Conservation (phyloP, 176 grass and related monocot genomes). For the Paspalum vaginatum region DNA sequence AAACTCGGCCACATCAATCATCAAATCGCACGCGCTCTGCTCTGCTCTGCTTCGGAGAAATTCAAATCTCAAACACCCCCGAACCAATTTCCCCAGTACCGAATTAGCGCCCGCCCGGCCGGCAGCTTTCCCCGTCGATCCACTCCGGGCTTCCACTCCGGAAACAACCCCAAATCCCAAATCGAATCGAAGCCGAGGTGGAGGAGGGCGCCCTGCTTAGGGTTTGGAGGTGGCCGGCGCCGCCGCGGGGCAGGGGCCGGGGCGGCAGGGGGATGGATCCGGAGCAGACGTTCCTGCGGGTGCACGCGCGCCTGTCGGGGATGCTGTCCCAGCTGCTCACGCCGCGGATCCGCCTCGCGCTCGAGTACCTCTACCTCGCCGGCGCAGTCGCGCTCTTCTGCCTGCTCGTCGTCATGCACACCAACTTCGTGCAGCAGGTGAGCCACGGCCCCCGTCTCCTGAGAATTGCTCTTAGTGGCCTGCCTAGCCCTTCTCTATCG, state of each 20-base stretch:
- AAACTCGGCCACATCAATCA: neutral
- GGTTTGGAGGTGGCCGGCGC: constrained; percentile 39
- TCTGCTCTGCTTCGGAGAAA: neutral
- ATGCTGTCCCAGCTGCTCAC: constrained; percentile 98
- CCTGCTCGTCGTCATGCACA: constrained; percentile 97
- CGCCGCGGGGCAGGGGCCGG: neutral
- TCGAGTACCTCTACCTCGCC: constrained; percentile 88
- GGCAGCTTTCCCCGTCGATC: neutral
- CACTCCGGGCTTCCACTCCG: neutral
- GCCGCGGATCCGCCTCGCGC: constrained; percentile 84
- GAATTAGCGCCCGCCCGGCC: neutral
- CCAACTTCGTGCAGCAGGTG: constrained; percentile 99
- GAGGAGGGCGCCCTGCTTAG: constrained; percentile 27
- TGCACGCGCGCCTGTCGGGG: constrained; percentile 91
- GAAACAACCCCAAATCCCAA: neutral
- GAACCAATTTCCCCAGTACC: neutral
- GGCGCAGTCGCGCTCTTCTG: constrained; percentile 86
- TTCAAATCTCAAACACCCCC: constrained; percentile 29
- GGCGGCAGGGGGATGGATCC: constrained; percentile 69
- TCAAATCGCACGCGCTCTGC: neutral
- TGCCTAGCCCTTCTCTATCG: neutral
- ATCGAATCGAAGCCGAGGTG: constrained; percentile 34
- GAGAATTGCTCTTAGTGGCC: neutral
- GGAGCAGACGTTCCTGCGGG: constrained; percentile 95
- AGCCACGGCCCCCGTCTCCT: neutral